Evolutionary conservation across 1,284 basidiomycete genomes (phyloP).

Genomic region (Boletus sp.): DNA sequence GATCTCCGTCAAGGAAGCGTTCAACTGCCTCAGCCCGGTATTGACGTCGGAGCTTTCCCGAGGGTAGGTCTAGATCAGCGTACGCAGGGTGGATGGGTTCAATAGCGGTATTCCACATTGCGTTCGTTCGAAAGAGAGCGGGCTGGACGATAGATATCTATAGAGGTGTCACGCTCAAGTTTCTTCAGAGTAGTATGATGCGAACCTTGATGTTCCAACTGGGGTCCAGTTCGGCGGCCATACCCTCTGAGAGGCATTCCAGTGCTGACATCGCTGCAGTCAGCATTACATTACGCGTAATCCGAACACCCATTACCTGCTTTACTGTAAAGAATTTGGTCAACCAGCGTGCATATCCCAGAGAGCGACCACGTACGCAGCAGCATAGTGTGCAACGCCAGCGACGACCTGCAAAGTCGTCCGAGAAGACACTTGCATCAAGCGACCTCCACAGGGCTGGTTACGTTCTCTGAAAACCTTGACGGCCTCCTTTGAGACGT

Average conservation of each 20-base stretch:
- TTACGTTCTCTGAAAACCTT: slow-evolving; percentile 44
- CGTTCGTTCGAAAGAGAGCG: slow-evolving; percentile 31
- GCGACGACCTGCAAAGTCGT: slow-evolving; percentile 17
- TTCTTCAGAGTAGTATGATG: background rate
- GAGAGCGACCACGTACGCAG: slow-evolving; percentile 29
- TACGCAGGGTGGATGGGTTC: slow-evolving; percentile 31
- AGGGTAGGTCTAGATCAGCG: slow-evolving; percentile 21
- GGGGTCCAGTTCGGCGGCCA: slow-evolving; percentile 33
- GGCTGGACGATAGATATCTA: slow-evolving; percentile 37
- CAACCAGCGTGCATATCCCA: background rate
- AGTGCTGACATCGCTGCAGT: slow-evolving; percentile 25
- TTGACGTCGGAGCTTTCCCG: slow-evolving; percentile 18
- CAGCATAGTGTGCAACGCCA: slow-evolving; percentile 33
- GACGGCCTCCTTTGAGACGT: slow-evolving; percentile 41
- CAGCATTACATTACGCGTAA: slow-evolving; percentile 3
- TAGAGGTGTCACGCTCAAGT: background rate
- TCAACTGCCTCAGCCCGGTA: slow-evolving; percentile 15
- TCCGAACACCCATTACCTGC: slow-evolving; percentile 23
- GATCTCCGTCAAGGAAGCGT: slow-evolving; percentile 23
- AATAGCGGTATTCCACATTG: slow-evolving; percentile 7
- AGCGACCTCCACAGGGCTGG: slow-evolving; percentile 37
- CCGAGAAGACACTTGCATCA: slow-evolving; percentile 34
- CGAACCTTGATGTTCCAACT: slow-evolving; percentile 36
- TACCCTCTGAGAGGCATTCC: slow-evolving; percentile 35
- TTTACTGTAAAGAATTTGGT: slow-evolving; percentile 26